These are phyloP conservation scores for Mangifera indica DNA, from an alignment of 345 rosid species.

Conservation along the genomic window DNA sequence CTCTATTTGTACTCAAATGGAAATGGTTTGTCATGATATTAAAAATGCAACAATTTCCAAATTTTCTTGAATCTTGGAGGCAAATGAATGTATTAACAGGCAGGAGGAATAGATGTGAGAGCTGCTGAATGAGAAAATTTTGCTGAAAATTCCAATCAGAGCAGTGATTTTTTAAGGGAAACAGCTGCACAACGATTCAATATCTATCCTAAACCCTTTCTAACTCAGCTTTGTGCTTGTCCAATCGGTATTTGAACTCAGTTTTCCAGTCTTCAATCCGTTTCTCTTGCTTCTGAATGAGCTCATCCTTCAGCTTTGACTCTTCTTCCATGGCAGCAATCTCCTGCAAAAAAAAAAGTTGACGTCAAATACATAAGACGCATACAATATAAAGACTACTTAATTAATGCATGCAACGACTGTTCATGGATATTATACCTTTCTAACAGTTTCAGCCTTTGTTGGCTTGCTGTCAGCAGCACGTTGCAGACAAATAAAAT, in stretches of 20 bases:
- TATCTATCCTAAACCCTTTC: slow-evolving; percentile 45
- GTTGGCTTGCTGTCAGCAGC: slow-evolving; percentile 52
- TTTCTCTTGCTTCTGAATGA: slow-evolving; percentile 64
- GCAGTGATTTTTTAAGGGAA: background rate
- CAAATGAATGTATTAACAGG: too few species aligned
- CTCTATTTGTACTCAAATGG: too few species aligned
- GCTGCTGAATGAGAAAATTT: too few species aligned
- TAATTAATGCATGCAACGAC: background rate
- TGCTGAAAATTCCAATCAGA: background rate
- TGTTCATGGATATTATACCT: slow-evolving; percentile 36
- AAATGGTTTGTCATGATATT: too few species aligned
- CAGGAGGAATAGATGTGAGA: too few species aligned
- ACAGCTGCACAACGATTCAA: background rate
- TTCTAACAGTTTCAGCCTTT: slow-evolving; percentile 51
- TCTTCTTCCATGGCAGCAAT: slow-evolving; percentile 82
- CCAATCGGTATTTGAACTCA: slow-evolving; percentile 60
- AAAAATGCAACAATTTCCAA: too few species aligned
- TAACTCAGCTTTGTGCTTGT: slow-evolving; percentile 54
- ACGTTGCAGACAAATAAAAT: slow-evolving; percentile 70
- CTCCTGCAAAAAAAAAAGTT: slow-evolving; percentile 50
- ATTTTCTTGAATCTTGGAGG: too few species aligned
- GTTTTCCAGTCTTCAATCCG: slow-evolving; percentile 55
- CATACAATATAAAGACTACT: background rate
- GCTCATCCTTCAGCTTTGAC: slow-evolving; percentile 52
- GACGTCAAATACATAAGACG: background rate